These are phyloP conservation scores for Nicotiana undulata DNA, from an alignment of 257 asterid genomes.

Conservation along the genomic window DNA sequence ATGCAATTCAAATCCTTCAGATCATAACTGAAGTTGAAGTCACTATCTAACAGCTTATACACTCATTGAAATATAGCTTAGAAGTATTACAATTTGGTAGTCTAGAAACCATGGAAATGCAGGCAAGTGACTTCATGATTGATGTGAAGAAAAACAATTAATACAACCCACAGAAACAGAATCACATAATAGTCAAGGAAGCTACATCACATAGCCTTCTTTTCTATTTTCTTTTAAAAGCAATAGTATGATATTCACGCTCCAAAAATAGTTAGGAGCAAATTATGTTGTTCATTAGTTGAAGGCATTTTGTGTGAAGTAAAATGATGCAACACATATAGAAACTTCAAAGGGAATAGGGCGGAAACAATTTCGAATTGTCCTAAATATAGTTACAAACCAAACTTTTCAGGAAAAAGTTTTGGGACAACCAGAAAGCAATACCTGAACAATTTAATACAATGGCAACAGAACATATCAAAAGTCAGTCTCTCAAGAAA, in stretches of 20 bases:
- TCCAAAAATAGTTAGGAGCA: neutral
- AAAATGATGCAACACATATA: neutral
- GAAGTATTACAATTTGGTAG: too few species aligned
- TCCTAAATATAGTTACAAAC: neutral
- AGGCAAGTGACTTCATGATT: neutral
- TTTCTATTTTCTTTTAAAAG: neutral
- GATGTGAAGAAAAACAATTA: neutral
- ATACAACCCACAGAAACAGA: neutral
- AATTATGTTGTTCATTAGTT: neutral
- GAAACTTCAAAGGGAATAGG: neutral
- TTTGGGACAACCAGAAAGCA: neutral
- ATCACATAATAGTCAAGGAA: neutral
- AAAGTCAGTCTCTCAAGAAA: neutral
- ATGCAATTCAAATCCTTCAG: too few species aligned
- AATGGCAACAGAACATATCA: neutral
- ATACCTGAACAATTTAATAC: too few species aligned
- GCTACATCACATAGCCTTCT: neutral
- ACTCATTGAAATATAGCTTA: too few species aligned
- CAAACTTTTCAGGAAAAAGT: neutral
- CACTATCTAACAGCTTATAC: too few species aligned
- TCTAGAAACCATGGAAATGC: too few species aligned
- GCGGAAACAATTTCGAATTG: neutral
- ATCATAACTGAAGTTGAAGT: too few species aligned
- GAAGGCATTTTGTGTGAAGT: neutral
- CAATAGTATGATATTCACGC: neutral